These are phyloP conservation scores for Hypomontagnella monticulosa DNA, from an alignment of 495 filamentous ascomycete genomes.

Conservation along the genomic window DNA sequence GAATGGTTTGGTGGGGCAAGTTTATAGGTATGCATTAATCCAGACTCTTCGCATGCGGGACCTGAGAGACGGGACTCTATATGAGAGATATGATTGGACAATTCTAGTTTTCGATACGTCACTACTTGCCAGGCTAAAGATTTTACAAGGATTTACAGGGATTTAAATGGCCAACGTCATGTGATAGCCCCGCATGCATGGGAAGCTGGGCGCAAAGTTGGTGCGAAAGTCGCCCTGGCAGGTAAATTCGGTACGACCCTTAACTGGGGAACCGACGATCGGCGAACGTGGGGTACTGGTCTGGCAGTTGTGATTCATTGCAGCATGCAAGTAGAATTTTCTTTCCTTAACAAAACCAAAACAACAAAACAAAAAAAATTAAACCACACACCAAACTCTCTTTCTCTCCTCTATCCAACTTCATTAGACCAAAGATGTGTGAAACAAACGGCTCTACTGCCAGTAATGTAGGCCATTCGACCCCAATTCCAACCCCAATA, in stretches of 20 bases:
- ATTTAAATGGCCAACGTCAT: constrained; percentile 24
- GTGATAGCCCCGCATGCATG: constrained; percentile 25
- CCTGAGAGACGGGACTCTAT: constrained; percentile 14
- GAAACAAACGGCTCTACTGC: constrained; percentile 10
- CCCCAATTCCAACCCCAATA: not conserved
- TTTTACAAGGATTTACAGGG: constrained; percentile 20
- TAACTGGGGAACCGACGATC: constrained; percentile 36
- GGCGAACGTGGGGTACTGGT: constrained; percentile 33
- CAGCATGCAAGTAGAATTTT: constrained; percentile 27
- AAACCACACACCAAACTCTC: constrained; percentile 2
- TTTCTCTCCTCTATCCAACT: not conserved
- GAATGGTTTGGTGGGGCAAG: constrained; percentile 8
- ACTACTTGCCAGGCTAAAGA: constrained; percentile 21
- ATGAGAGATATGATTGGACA: constrained; percentile 21
- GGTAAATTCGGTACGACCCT: constrained; percentile 12
- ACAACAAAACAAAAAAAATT: constrained; percentile 6
- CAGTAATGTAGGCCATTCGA: constrained; percentile 28
- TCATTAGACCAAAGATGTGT: constrained; percentile 18
- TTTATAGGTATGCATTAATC: constrained; percentile 13
- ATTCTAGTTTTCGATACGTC: constrained; percentile 34
- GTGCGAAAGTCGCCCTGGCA: too few species aligned
- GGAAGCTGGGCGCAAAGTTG: not conserved
- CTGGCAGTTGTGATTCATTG: constrained; percentile 29
- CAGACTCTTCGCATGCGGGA: constrained; percentile 18
- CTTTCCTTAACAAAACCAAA: constrained; percentile 11